phyloP scores from a whole-genome alignment of 2,329 filamentous ascomycete species.

The Corynespora cassiicola region DNA sequence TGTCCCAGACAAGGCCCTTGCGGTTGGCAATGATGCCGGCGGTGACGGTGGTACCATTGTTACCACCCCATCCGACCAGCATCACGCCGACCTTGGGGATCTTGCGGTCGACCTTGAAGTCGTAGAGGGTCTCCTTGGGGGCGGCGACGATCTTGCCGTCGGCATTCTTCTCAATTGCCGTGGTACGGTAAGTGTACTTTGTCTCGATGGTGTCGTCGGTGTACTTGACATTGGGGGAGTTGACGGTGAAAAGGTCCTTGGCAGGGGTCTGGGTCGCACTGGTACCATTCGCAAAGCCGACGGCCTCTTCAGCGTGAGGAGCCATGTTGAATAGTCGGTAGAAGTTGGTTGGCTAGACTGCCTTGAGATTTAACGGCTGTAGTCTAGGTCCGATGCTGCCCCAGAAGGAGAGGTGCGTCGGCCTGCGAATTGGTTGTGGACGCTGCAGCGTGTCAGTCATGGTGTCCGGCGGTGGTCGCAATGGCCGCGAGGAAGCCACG shows the following conservation, averaged over 20 bases:
- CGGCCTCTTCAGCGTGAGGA: constrained; percentile 81
- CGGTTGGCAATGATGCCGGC: constrained; percentile 97
- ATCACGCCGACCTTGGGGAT: constrained; percentile 94
- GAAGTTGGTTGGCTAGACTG: constrained; percentile 29
- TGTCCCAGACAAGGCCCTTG: constrained; percentile 86
- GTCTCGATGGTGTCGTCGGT: constrained; percentile 86
- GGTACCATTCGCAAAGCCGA: constrained; percentile 63
- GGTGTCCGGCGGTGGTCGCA: constrained; percentile 5
- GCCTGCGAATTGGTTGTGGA: constrained; percentile 96
- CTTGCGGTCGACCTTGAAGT: constrained; percentile 97
- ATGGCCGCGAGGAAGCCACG: neutral
- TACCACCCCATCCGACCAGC: constrained; percentile 97
- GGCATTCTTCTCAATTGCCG: constrained; percentile 73
- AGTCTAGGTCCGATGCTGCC: constrained; percentile 71
- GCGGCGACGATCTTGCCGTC: constrained; percentile 82
- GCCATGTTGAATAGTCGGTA: constrained; percentile 70
- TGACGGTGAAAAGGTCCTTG: constrained; percentile 79
- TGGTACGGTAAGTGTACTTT: constrained; percentile 97
- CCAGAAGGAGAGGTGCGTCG: constrained; percentile 90
- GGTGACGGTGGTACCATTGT: constrained; percentile 97
- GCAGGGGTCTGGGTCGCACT: constrained; percentile 52
- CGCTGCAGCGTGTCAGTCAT: constrained; percentile 59
- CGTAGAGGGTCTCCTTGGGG: constrained; percentile 88
- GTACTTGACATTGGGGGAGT: constrained; percentile 92
- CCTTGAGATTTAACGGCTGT: constrained; percentile 41